These are phyloP conservation scores for Lodderomyces pseudojiufengensis DNA, from an alignment of 1,139 yeast species.

Conservation along the genomic window DNA sequence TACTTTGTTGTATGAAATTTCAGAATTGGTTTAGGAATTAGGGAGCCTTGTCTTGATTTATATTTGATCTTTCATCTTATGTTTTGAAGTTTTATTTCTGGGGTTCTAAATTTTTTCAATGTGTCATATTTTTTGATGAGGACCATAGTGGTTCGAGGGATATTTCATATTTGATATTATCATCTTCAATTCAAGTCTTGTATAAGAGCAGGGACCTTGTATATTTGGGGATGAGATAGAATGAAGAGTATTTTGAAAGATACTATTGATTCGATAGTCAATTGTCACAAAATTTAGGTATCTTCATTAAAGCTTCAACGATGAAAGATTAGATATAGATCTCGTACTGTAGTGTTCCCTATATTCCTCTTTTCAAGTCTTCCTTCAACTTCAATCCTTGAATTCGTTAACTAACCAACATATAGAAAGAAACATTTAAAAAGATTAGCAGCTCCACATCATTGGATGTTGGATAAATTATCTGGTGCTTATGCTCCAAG, in stretches of 20 bases:
- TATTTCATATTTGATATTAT: no score
- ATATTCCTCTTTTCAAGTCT: constrained; percentile 1
- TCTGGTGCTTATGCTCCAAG: constrained; percentile 98
- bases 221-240: no score
- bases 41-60: constrained; percentile 38
- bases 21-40: constrained; percentile 20
- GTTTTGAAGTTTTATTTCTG: no score
- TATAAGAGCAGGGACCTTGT: no score
- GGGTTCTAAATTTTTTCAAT: neutral
- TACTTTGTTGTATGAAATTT: neutral
- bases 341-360: constrained; percentile 1
- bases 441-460: constrained; percentile 98
- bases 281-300: no score
- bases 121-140: no score
- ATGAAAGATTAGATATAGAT: no score
- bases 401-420: constrained; percentile 3
- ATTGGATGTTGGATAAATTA: constrained; percentile 99
- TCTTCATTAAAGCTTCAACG: no score
- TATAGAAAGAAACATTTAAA: constrained; percentile 88
- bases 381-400: neutral
- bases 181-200: no score
- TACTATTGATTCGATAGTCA: no score
- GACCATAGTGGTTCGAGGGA: no score
- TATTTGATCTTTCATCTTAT: constrained; percentile 3
- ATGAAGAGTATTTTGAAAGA: no score